A percentile compares a stretch with the other conserved stretches of the same genome.
These are phyloP conservation scores for Sisymbrium altissimum DNA, from an alignment of 345 rosid species.

Conservation along the genomic window DNA sequence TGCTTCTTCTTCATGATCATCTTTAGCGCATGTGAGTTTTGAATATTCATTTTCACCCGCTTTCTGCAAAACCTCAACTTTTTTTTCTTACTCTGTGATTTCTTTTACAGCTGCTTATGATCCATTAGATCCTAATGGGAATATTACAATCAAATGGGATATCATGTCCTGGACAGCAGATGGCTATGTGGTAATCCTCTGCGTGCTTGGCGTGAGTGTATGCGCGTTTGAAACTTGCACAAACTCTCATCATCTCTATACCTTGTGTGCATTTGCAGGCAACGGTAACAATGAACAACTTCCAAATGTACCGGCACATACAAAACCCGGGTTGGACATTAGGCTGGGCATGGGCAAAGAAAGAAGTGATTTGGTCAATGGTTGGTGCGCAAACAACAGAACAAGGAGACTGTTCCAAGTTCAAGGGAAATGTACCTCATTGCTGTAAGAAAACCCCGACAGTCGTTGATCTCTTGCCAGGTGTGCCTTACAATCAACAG, in stretches of 20 bases:
- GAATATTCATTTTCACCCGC: neutral
- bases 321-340: conserved; percentile 77
- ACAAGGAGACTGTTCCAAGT: conserved; percentile 96
- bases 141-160: conserved; percentile 87
- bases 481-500: conserved; percentile 80
- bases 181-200: conserved; percentile 62
- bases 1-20: conserved; percentile 41
- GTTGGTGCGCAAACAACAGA: conserved; percentile 79
- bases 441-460: conserved; percentile 75
- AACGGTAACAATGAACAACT: conserved; percentile 63
- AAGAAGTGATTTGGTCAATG: conserved; percentile 84
- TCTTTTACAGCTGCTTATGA: conserved; percentile 73
- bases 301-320: conserved; percentile 76
- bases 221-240: neutral
- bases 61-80: neutral
- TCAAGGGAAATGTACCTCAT: conserved; percentile 79
- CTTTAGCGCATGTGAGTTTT: conserved; percentile 45
- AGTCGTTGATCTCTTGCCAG: conserved; percentile 73
- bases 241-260: conserved; percentile 5
- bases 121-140: conserved; percentile 87
- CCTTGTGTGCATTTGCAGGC: conserved; percentile 46
- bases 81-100: neutral
- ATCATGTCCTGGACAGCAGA: conserved; percentile 82
- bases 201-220: neutral
- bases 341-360: conserved; percentile 92